Evolutionary conservation across 495 filamentous ascomycete species (phyloP).

Genomic region (Penicillium bovifimosum): DNA sequence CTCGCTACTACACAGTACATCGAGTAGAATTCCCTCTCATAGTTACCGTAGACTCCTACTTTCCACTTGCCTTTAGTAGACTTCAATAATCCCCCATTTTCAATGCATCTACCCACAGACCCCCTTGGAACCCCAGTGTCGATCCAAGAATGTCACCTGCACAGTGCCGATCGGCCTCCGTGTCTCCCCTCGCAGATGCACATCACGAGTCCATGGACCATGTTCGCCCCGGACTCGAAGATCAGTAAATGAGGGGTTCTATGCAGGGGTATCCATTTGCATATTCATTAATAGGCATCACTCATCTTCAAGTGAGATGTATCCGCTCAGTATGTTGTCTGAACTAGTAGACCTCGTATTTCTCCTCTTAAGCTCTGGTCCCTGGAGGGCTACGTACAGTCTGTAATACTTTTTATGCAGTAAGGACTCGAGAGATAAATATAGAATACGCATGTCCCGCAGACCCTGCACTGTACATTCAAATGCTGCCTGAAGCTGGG

Average conservation of each 20-base stretch:
- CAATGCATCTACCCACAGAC: not conserved
- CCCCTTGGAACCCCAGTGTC: not conserved
- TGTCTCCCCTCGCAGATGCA: not conserved
- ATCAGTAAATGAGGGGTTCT: not conserved
- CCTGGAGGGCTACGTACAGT: no score
- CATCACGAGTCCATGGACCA: not conserved
- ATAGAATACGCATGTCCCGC: no score
- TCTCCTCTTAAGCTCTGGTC: no score
- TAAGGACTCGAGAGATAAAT: no score
- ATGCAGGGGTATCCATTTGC: not conserved
- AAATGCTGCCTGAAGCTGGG: no score
- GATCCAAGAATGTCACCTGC: conserved; percentile 1
- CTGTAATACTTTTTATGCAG: no score
- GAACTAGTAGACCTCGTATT: no score
- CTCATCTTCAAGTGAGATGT: no score
- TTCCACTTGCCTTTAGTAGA: not conserved
- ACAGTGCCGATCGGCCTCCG: not conserved
- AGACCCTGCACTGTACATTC: no score
- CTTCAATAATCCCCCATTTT: not conserved
- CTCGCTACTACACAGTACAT: not conserved
- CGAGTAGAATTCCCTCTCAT: no score
- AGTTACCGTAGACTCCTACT: no score
- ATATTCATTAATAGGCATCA: not conserved
- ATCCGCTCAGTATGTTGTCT: no score
- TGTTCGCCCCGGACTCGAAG: not conserved